Conservation (phyloP, 2,329 filamentous ascomycete genomes). For the Chalara sp. region DNA sequence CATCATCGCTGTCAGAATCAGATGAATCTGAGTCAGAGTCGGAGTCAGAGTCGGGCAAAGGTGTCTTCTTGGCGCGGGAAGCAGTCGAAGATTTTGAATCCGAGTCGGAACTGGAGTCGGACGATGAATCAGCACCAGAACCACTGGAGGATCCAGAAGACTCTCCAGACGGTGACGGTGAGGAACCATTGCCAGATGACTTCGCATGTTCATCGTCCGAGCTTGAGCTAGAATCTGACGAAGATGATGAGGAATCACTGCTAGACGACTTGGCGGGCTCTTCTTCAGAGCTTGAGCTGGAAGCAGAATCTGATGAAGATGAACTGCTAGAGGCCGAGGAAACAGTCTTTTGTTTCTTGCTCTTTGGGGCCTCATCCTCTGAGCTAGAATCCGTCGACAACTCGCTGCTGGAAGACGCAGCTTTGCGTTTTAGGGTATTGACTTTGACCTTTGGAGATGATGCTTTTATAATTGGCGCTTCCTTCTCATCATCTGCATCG, state of each 20-base stretch:
- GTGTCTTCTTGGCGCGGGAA: constrained; percentile 5
- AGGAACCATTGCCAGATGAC: neutral
- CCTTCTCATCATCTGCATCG: constrained; percentile 43
- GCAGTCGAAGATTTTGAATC: constrained; percentile 28
- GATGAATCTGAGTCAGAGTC: constrained; percentile 15
- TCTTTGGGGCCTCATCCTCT: constrained; percentile 39
- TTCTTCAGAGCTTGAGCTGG: constrained; percentile 5
- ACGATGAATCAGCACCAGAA: constrained; percentile 17
- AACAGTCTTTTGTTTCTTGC: constrained; percentile 46
- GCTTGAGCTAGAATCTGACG: constrained; percentile 11
- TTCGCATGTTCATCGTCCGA: constrained; percentile 7
- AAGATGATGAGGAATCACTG: constrained; percentile 3
- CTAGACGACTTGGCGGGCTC: constrained; percentile 4
- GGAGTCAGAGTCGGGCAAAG: constrained; percentile 11
- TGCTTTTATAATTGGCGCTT: constrained; percentile 24
- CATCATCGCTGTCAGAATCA: constrained; percentile 29
- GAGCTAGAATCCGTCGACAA: constrained; percentile 36
- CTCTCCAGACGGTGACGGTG: neutral
- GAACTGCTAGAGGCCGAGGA: constrained; percentile 19
- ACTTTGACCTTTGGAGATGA: constrained; percentile 22
- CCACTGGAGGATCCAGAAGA: constrained; percentile 6
- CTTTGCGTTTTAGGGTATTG: constrained; percentile 50
- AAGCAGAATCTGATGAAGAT: constrained; percentile 26
- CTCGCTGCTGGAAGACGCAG: constrained; percentile 33
- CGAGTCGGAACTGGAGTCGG: constrained; percentile 29